Conservation (phyloP, 148 eudicot species). For the Chenopodium berlandieri region DNA sequence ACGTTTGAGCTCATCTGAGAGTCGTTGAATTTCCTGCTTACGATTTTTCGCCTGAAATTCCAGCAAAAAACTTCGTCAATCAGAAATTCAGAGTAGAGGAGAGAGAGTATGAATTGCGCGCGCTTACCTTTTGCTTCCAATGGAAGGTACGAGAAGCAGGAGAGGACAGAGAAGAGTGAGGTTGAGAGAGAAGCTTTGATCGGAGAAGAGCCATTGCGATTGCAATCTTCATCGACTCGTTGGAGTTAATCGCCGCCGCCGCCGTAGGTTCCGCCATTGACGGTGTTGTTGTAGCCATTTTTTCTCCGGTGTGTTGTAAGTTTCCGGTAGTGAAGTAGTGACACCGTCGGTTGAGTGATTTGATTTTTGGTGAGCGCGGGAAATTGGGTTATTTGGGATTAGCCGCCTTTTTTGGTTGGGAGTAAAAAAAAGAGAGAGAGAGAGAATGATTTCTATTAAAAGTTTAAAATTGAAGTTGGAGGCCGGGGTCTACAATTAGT, state of each 20-base stretch:
- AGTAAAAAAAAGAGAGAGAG: no score
- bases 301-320: neutral
- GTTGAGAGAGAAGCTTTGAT: constrained; percentile 43
- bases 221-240: constrained; percentile 46
- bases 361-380: neutral
- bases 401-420: neutral
- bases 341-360: neutral
- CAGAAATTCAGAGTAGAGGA: neutral
- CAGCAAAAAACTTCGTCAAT: constrained; percentile 1
- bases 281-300: constrained; percentile 1
- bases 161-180: constrained; percentile 21
- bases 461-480: no score
- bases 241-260: neutral
- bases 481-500: no score
- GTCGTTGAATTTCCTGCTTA: constrained; percentile 62
- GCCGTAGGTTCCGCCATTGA: neutral
- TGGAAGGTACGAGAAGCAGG: constrained; percentile 41
- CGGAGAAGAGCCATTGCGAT: constrained; percentile 62
- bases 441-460: no score
- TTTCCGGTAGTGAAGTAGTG: neutral
- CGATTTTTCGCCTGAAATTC: constrained; percentile 73
- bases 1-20: constrained; percentile 60
- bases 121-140: constrained; percentile 71
- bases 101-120: neutral
- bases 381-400: neutral